These are phyloP conservation scores for Seiridium unicorne DNA, from an alignment of 2,329 filamentous ascomycete species.

Conservation along the genomic window DNA sequence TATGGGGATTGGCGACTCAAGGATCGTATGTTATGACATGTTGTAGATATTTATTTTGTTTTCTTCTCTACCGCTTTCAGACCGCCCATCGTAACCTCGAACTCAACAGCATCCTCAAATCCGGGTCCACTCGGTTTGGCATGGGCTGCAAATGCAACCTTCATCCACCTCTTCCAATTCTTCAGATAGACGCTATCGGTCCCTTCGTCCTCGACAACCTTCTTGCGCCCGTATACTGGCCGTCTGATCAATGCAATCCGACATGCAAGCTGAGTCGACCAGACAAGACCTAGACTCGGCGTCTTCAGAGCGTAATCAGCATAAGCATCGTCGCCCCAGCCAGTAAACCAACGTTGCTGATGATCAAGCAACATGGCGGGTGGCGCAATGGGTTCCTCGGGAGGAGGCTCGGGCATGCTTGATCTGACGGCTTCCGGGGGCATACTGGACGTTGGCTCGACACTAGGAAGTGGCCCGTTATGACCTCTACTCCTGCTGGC, in stretches of 20 bases:
- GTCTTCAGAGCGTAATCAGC: slow-evolving; percentile 64
- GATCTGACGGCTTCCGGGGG: slow-evolving; percentile 28
- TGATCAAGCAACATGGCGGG: slow-evolving; percentile 74
- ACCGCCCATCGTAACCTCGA: slow-evolving; percentile 72
- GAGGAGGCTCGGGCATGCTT: slow-evolving; percentile 30
- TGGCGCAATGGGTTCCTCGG: slow-evolving; percentile 31
- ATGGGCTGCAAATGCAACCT: slow-evolving; percentile 87
- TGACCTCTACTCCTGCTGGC: slow-evolving; percentile 40
- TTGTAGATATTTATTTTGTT: no score
- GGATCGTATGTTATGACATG: no score
- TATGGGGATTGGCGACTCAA: no score
- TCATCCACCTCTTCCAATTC: slow-evolving; percentile 74
- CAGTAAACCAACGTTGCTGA: slow-evolving; percentile 92
- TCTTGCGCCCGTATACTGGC: slow-evolving; percentile 47
- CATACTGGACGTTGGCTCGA: slow-evolving; percentile 39
- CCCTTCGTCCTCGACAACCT: slow-evolving; percentile 30
- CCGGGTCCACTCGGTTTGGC: slow-evolving; percentile 50
- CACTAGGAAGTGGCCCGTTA: slow-evolving; percentile 25
- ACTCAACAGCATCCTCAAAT: slow-evolving; percentile 58
- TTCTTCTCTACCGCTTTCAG: slow-evolving; percentile 32
- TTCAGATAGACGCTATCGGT: slow-evolving; percentile 39
- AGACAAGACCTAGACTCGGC: slow-evolving; percentile 82
- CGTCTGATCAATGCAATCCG: slow-evolving; percentile 79
- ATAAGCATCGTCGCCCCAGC: slow-evolving; percentile 76
- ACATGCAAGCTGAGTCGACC: slow-evolving; percentile 84